phyloP scores from a whole-genome alignment of 768 basidiomycete genomes.

The Glaciozyma antarctica region DNA sequence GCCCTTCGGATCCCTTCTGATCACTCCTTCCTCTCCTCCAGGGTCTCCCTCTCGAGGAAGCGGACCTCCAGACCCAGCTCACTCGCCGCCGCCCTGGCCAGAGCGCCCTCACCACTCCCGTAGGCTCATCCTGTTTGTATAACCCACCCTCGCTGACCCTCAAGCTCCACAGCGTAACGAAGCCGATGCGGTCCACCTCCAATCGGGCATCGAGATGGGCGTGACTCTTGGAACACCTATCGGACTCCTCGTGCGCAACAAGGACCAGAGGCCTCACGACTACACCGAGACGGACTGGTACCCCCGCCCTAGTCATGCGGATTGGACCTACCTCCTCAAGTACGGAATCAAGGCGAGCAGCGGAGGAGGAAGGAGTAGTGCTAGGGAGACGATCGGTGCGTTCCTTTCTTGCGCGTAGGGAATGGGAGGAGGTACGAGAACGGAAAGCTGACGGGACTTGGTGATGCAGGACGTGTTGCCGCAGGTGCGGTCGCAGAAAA shows the following conservation, averaged over 20 bases:
- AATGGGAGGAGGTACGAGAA: no score
- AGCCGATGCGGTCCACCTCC: constrained; percentile 84
- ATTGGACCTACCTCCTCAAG: constrained; percentile 95
- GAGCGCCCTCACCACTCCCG: constrained; percentile 91
- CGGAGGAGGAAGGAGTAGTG: constrained; percentile 88
- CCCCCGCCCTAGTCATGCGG: constrained; percentile 93
- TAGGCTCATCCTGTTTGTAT: constrained; percentile 41
- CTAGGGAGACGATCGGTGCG: constrained; percentile 89
- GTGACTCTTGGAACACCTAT: constrained; percentile 96
- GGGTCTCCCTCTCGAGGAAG: constrained; percentile 69
- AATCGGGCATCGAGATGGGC: constrained; percentile 87
- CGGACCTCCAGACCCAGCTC: constrained; percentile 84
- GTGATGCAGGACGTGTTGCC: constrained; percentile 69
- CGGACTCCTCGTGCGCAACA: constrained; percentile 89
- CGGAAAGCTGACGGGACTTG: not conserved
- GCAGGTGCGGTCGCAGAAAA: constrained; percentile 97
- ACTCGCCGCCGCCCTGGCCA: constrained; percentile 88
- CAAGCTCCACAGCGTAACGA: constrained; percentile 63
- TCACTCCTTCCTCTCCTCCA: constrained; percentile 37
- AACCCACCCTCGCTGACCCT: not conserved
- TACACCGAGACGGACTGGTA: constrained; percentile 97
- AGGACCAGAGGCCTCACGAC: constrained; percentile 96
- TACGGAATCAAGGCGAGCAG: constrained; percentile 96
- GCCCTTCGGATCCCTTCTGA: no score
- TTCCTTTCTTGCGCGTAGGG: not conserved